phyloP scores from a whole-genome alignment of 805 yeast species.

The Hanseniaspora taiwanica region DNA sequence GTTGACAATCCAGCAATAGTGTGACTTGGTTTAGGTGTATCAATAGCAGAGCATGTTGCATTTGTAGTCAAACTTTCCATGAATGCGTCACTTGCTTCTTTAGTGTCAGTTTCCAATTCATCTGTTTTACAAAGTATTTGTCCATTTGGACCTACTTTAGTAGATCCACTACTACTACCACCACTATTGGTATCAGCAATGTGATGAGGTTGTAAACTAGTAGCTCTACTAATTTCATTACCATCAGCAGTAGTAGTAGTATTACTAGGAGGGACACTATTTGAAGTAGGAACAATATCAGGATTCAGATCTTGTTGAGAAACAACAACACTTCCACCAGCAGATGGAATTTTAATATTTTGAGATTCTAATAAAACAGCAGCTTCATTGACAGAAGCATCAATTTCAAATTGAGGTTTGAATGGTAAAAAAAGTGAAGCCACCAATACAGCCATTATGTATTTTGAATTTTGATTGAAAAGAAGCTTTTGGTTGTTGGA shows the following conservation, averaged over 20 bases:
- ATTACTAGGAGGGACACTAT: background rate
- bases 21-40: slow-evolving; percentile 1
- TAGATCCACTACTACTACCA: too few relatives aligned
- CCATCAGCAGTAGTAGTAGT: background rate
- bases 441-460: slow-evolving; percentile 48
- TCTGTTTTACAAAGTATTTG: background rate
- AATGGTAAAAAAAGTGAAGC: slow-evolving; percentile 68
- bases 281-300: background rate
- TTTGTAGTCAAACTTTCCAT: slow-evolving; percentile 26
- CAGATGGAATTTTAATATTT: slow-evolving; percentile 10
- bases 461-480: background rate
- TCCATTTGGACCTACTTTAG: background rate
- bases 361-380: slow-evolving; percentile 20
- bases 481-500: too few relatives aligned
- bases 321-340: slow-evolving; percentile 2
- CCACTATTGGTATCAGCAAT: too few relatives aligned
- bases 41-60: slow-evolving; percentile 10
- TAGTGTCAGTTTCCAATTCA: slow-evolving; percentile 1
- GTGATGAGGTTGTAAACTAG: background rate
- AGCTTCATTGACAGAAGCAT: slow-evolving; percentile 19
- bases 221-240: background rate
- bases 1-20: background rate
- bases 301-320: slow-evolving; percentile 9
- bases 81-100: slow-evolving; percentile 19
- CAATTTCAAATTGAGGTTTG: slow-evolving; percentile 45